phyloP scores from a whole-genome alignment of 306 rosid genomes.

The Cicer chorassanicum region DNA sequence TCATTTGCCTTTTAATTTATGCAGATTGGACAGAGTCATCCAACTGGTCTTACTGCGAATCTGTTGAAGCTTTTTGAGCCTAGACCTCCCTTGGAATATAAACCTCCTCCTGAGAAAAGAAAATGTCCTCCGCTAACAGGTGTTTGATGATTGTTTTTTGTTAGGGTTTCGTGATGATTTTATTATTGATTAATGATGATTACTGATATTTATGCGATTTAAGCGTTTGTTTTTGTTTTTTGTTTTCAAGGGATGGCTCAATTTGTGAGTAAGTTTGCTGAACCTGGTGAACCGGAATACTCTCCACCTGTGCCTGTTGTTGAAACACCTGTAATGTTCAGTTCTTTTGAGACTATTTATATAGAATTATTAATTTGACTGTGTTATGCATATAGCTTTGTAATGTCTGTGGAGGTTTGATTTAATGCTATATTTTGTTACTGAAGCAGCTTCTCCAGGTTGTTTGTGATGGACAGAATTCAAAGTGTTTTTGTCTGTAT shows the following conservation, averaged over 20 bases:
- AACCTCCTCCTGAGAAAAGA: slow-evolving; percentile 96
- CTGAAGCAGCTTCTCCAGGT: not conserved
- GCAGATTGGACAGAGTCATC: slow-evolving; percentile 99
- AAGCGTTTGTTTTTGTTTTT: not conserved
- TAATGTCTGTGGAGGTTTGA: not conserved
- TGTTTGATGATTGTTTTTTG: slow-evolving; percentile 20
- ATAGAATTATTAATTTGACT: not conserved
- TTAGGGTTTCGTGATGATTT: not conserved
- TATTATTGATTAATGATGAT: not conserved
- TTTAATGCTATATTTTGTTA: slow-evolving; percentile 1
- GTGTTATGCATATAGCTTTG: slow-evolving; percentile 2
- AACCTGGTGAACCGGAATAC: slow-evolving; percentile 86
- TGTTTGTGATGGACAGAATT: not conserved
- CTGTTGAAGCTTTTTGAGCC: slow-evolving; percentile 97
- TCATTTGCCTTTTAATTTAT: slow-evolving; percentile 29
- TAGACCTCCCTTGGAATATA: slow-evolving; percentile 89
- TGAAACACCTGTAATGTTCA: slow-evolving; percentile 78
- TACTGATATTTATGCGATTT: not conserved
- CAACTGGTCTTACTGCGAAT: slow-evolving; percentile 90
- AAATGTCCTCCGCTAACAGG: slow-evolving; percentile 93
- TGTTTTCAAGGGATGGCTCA: slow-evolving; percentile 79
- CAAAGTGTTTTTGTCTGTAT: not conserved
- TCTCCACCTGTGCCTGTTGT: slow-evolving; percentile 69
- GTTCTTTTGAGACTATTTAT: slow-evolving; percentile 26
- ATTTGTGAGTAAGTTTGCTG: slow-evolving; percentile 80